These are phyloP conservation scores for Dipteronia sinensis DNA, from an alignment of 345 rosid species.

Conservation along the genomic window DNA sequence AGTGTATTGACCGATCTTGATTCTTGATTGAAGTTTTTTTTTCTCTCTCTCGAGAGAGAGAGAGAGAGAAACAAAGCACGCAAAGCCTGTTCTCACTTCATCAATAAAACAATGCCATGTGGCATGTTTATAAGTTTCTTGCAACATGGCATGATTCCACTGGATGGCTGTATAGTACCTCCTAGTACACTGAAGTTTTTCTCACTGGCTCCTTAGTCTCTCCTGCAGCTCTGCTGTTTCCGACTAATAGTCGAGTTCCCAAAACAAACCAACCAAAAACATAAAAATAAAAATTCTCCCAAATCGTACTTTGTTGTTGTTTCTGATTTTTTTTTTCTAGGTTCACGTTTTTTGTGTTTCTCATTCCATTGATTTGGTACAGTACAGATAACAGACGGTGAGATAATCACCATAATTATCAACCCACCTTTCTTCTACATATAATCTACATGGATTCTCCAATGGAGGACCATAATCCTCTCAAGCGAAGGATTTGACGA, in stretches of 20 bases:
- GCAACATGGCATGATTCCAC: no score
- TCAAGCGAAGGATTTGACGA: conserved; percentile 52
- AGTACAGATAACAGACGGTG: not conserved
- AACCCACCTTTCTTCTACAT: not conserved
- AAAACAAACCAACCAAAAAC: not conserved
- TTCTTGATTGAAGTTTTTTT: no score
- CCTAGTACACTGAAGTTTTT: no score
- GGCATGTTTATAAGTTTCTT: no score
- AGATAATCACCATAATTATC: not conserved
- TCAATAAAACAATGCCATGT: no score
- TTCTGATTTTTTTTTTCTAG: not conserved
- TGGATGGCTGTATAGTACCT: no score
- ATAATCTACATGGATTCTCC: conserved; percentile 28
- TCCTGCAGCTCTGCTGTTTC: not conserved
- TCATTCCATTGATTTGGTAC: not conserved
- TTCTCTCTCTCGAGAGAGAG: no score
- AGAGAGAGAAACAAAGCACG: no score
- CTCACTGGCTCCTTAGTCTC: not conserved
- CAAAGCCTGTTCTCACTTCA: not conserved
- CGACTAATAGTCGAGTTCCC: no score
- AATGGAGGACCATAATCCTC: conserved; percentile 29
- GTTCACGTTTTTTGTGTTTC: conserved; percentile 24
- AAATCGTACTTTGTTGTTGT: not conserved
- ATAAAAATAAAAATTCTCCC: no score
- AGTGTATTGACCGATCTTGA: not conserved